A percentile compares a stretch with the other conserved stretches of the same genome.
Evolutionary conservation across 805 yeast species (phyloP).

Genomic region (Metschnikowia kunwiensis): DNA sequence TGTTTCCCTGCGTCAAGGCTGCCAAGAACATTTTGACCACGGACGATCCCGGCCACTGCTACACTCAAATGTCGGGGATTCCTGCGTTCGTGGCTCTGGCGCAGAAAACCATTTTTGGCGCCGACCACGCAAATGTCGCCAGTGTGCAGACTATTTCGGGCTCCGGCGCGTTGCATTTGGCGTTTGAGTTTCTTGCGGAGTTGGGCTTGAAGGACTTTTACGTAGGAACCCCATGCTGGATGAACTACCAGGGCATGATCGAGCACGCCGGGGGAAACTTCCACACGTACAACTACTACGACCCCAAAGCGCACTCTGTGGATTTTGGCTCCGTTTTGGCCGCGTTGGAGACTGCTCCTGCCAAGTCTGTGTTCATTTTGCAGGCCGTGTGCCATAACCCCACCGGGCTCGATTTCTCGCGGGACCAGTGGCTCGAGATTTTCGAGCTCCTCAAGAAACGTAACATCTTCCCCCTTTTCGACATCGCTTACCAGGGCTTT

Average conservation of each 20-base stretch:
- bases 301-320: constrained; percentile 25
- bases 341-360: constrained; percentile 31
- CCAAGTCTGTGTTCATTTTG: constrained; percentile 33
- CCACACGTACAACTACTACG: constrained; percentile 31
- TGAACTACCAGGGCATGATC: constrained; percentile 37
- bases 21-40: constrained; percentile 32
- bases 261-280: constrained; percentile 29
- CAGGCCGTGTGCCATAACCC: constrained; percentile 48
- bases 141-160: constrained; percentile 42
- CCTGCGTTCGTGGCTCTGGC: constrained; percentile 36
- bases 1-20: constrained; percentile 36
- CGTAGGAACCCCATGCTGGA: constrained; percentile 41
- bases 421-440: constrained; percentile 37
- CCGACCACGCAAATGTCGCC: constrained; percentile 26
- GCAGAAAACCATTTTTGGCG: constrained; percentile 36
- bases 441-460: constrained; percentile 24
- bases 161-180: constrained; percentile 42
- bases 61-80: constrained; percentile 42
- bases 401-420: constrained; percentile 39
- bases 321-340: constrained; percentile 27
- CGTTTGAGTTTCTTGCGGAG: constrained; percentile 24
- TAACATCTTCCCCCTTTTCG: constrained; percentile 32
- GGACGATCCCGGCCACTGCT: constrained; percentile 44
- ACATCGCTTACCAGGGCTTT: constrained; percentile 44
- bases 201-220: constrained; percentile 23